phyloP scores from a whole-genome alignment of 441 rosid species.

The Erodium trifolium region DNA sequence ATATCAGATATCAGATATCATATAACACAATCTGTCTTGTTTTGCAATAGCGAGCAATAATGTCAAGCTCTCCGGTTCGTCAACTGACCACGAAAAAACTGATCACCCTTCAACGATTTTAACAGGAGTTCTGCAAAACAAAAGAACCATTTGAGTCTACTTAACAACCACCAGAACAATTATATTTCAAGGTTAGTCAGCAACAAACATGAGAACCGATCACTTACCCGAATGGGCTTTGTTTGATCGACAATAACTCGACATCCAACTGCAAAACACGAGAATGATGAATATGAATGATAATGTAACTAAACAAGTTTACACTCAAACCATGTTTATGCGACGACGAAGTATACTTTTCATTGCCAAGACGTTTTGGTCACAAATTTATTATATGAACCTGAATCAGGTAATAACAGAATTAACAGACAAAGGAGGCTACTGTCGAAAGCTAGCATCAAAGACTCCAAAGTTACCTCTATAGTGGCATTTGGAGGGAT shows the following conservation, averaged over 20 bases:
- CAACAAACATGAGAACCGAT: neutral
- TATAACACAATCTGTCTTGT: too few relatives aligned
- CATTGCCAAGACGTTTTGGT: neutral
- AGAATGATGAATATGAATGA: neutral
- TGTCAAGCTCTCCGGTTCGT: too few relatives aligned
- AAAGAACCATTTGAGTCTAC: neutral
- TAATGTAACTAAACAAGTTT: neutral
- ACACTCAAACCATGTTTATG: neutral
- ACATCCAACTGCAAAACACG: constrained; percentile 61
- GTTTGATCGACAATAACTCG: constrained; percentile 80
- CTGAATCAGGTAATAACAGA: too few relatives aligned
- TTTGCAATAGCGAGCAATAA: too few relatives aligned
- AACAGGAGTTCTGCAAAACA: constrained; percentile 58
- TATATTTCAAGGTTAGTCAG: neutral
- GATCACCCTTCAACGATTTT: constrained; percentile 66
- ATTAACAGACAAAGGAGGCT: too few relatives aligned
- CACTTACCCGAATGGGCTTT: constrained; percentile 82
- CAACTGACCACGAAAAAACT: too few relatives aligned
- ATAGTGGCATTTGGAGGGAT: constrained; percentile 72
- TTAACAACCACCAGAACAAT: neutral
- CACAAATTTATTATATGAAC: neutral
- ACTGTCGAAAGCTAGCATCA: too few relatives aligned
- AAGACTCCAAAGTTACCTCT: too few relatives aligned
- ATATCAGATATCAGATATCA: too few relatives aligned
- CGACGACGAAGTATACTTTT: neutral